Evolutionary conservation across 129 eudicot species (phyloP).

Genomic region (Arctium lappa): DNA sequence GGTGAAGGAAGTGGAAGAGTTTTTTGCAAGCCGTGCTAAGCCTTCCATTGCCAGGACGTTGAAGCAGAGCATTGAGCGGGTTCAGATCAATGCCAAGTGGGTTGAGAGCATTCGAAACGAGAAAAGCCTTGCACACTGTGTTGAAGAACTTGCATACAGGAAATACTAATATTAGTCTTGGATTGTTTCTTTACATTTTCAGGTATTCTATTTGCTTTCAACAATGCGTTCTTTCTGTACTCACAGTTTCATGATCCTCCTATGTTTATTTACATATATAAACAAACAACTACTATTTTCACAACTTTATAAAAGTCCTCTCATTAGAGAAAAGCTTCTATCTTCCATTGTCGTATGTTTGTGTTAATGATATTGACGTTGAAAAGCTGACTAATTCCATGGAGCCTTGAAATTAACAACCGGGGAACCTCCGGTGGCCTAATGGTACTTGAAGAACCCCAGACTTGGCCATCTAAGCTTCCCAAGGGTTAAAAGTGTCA

Average conservation of each 20-base stretch:
- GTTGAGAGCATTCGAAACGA: conserved; percentile 65
- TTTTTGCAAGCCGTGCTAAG: conserved; percentile 61
- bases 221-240: neutral
- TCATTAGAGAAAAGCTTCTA: neutral
- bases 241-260: no score
- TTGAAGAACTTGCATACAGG: conserved; percentile 82
- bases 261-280: neutral
- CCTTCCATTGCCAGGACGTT: conserved; percentile 82
- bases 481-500: no score
- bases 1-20: conserved; percentile 80
- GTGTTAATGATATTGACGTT: neutral
- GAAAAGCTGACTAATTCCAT: no score
- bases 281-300: neutral
- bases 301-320: neutral
- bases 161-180: conserved; percentile 38
- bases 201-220: conserved; percentile 1
- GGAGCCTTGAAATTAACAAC: no score
- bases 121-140: conserved; percentile 55
- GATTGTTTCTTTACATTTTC: neutral
- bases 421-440: no score
- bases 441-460: no score
- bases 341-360: neutral
- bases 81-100: conserved; percentile 80
- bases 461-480: no score
- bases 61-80: conserved; percentile 91